Evolutionary conservation across 305 asterid genomes (phyloP), one percentile per base, ranked within the genome.

Genomic region (Caryopteris hybrid): DNA sequence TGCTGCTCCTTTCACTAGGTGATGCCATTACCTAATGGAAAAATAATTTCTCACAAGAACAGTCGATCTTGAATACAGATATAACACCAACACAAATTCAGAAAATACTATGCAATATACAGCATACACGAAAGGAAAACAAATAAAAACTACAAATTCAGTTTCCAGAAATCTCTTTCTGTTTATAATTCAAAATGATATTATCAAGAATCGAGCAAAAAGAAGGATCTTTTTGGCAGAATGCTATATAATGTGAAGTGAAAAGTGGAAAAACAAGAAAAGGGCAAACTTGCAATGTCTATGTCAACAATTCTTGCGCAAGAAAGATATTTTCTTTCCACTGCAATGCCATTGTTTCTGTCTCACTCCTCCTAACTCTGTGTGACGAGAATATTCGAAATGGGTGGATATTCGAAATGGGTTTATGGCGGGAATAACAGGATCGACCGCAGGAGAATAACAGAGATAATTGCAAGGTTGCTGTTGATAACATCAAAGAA

Each of bases 1-100:
- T 75, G 66, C 74, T 72, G 33, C 79, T 81, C 63, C 21, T 61
- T 23, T 76, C 84, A 53, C 69, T 61, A 0, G 55, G 9, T 25
- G 79, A 68, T 14, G 74, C 74, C 78, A 70, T 71, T 14, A 8
- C 20, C 59, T 63, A 64, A 47, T 11, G 2, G 1, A 31, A 27
- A n/a, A 45, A 22, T 48, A 20, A 47, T 46, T 10, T 6, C 55
- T 5, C 38, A 51, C 50, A 65, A 14, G 27, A 47, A 48, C 50
- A 29, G 53, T 10, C 3, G 43, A 55, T 46, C 45, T n/a, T n/a
- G n/a, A n/a, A n/a, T n/a, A n/a, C n/a, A n/a, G n/a, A n/a, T n/a
- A n/a, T n/a, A n/a, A n/a, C n/a, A n/a, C n/a, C n/a, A n/a, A n/a
- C n/a, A n/a, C n/a, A n/a, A n/a, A n/a, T n/a, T n/a, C 12, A 6